Evolutionary conservation across 1,284 basidiomycete species (phyloP).

Genomic region (Meira nashicola): DNA sequence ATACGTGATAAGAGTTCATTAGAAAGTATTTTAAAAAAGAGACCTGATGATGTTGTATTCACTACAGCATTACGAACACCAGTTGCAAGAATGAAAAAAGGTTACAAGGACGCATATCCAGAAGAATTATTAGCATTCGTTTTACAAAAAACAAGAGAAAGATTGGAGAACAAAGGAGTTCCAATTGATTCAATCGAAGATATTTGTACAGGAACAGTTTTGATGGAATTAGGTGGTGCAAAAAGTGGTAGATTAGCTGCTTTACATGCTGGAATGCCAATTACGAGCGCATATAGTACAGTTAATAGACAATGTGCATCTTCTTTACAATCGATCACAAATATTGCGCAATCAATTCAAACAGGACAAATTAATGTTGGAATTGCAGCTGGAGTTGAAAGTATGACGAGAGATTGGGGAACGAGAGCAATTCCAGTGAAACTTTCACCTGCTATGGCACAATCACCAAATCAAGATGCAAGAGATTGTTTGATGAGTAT

Average conservation of each 20-base stretch:
- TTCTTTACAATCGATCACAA: slow-evolving; percentile 51
- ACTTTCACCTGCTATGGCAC: slow-evolving; percentile 46
- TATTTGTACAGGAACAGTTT: slow-evolving; percentile 53
- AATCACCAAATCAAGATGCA: slow-evolving; percentile 39
- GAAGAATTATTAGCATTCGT: slow-evolving; percentile 53
- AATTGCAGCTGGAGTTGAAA: slow-evolving; percentile 48
- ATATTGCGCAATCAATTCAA: slow-evolving; percentile 53
- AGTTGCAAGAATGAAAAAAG: slow-evolving; percentile 51
- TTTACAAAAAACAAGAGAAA: slow-evolving; percentile 40
- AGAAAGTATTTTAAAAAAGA: slow-evolving; percentile 36
- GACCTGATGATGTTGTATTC: slow-evolving; percentile 46
- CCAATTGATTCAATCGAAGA: slow-evolving; percentile 51
- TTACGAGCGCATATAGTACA: slow-evolving; percentile 35
- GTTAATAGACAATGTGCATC: slow-evolving; percentile 55
- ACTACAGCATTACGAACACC: slow-evolving; percentile 53
- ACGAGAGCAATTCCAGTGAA: slow-evolving; percentile 50
- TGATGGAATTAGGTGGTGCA: slow-evolving; percentile 55
- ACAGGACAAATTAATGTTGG: slow-evolving; percentile 42
- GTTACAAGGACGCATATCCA: slow-evolving; percentile 49
- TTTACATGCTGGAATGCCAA: slow-evolving; percentile 50
- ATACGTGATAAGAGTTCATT: slow-evolving; percentile 18
- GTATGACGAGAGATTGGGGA: slow-evolving; percentile 50
- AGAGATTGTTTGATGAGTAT: slow-evolving; percentile 52
- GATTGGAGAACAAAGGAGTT: slow-evolving; percentile 50
- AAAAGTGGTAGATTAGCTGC: slow-evolving; percentile 53